Base-by-base conservation (phyloP, 345 rosid genomes). In the Litchi chinensis region DNA sequence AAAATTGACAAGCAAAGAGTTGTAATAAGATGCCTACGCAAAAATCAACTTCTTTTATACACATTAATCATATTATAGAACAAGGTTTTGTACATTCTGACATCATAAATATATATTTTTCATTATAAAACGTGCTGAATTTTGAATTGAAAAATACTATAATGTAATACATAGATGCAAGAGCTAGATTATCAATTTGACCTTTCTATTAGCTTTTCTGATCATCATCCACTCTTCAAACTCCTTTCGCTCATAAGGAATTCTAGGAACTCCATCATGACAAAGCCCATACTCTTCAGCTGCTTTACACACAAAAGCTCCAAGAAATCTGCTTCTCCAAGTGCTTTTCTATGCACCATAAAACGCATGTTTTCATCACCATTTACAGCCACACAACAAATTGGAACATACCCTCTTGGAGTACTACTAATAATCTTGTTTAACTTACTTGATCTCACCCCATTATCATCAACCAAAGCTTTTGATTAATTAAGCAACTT, bases 201-300 rank as follows among this genome's bases (percentile, higher is more conserved):
- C 71, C 77, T 78, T 79, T 22, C 40, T 39, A 15, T 77, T 71
- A 4, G 73, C 26, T 62, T 13, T 56, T 6, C 21, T 64, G 8
- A 70, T 74, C 73, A 54, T 50, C 59, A 81, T 73, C 89, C 86
- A 69, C 24, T 86, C 83, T 37, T 85, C 87, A 9, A 88, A 86
- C 68, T 79, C 89, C 18, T 80, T 70, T 0, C 85, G 83, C 19
- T 83, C 85, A 21, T 13, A 82, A 3, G 85, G 78, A 56, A 88
- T 85, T 81, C 82, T 80, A 54, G 85, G 28, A 70, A 85, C 60
- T 6, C 89, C 88, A 11, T 86, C 26, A 24, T 77, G 74, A 26
- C 62, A 37, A 28, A 86, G 86, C 0, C 85, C 88, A 56, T 83
- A 83, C 63, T 88, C 91, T 68, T 86, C 87, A 0, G 85, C 87